phyloP scores from a whole-genome alignment of 352 stramenopile genomes.

The Saprolegnia parasitica region DNA sequence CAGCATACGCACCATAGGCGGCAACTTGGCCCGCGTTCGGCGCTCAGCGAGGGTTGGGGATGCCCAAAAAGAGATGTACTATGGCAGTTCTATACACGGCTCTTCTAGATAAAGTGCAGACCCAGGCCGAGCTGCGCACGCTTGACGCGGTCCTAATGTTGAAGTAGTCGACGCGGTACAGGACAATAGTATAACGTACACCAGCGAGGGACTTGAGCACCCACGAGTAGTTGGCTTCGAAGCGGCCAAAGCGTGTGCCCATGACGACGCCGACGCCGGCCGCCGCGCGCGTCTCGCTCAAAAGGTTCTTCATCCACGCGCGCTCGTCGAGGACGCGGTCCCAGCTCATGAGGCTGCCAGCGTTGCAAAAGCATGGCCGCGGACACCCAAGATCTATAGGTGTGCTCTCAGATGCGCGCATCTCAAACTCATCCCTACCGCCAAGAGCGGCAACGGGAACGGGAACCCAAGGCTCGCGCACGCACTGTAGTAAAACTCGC shows the following conservation, averaged over 20 bases:
- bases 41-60: too few species aligned
- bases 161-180: too few species aligned
- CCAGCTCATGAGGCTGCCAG: constrained; percentile 87
- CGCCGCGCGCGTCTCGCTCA: constrained; percentile 79
- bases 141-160: constrained; percentile 77
- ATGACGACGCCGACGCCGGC: constrained; percentile 84
- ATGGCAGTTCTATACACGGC: not conserved
- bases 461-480: constrained; percentile 84
- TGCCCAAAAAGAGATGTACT: not conserved
- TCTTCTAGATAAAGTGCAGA: constrained; percentile 75
- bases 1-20: too few species aligned
- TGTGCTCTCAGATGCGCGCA: constrained; percentile 3
- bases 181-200: constrained; percentile 40
- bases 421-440: constrained; percentile 38
- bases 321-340: constrained; percentile 76
- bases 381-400: constrained; percentile 74
- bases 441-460: constrained; percentile 73
- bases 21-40: too few species aligned
- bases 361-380: constrained; percentile 85
- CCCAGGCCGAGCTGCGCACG: constrained; percentile 77
- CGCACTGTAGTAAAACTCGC: constrained; percentile 84
- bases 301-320: constrained; percentile 87
- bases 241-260: constrained; percentile 76
- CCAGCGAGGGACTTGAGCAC: constrained; percentile 76
- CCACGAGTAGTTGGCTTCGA: constrained; percentile 91